Percentiles rank a stretch among this genome's conserved stretches.
These are phyloP conservation scores for Moesziomyces parantarcticus DNA, from an alignment of 1,284 basidiomycete species.

Conservation along the genomic window DNA sequence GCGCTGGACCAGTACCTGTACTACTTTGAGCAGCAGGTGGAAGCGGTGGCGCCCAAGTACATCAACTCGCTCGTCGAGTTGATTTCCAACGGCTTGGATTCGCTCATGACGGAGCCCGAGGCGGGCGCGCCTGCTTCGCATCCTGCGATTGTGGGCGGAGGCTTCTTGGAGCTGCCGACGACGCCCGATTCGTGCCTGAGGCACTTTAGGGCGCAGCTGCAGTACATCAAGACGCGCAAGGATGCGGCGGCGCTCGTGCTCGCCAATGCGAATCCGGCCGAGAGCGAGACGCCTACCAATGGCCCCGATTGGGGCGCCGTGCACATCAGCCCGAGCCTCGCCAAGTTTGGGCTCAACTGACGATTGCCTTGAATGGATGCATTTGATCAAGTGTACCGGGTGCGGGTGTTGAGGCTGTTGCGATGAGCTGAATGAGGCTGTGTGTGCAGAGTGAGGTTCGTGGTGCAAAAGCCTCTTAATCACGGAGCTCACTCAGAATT, in stretches of 20 bases:
- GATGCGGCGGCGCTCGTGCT: constrained; percentile 56
- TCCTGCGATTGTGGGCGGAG: constrained; percentile 68
- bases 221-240: constrained; percentile 83
- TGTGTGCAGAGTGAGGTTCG: no score
- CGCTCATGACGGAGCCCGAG: constrained; percentile 37
- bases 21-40: constrained; percentile 66
- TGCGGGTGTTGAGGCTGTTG: no score
- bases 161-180: constrained; percentile 87
- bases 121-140: constrained; percentile 13
- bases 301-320: constrained; percentile 62
- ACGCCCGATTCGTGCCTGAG: constrained; percentile 89
- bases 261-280: constrained; percentile 27
- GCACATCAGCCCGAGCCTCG: constrained; percentile 42
- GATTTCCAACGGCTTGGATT: constrained; percentile 61
- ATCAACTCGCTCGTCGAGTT: constrained; percentile 65
- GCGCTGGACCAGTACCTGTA: constrained; percentile 67
- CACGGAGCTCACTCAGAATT: no score
- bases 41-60: constrained; percentile 61
- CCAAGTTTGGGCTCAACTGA: constrained; percentile 47
- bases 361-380: neutral
- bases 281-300: constrained; percentile 21
- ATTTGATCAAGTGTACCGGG: neutral
- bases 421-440: no score
- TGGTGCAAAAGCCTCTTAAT: no score
- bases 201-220: constrained; percentile 90